Evolutionary conservation across 495 filamentous ascomycete genomes (phyloP), one percentile per base, ranked within the genome.

Genomic region (Bacidia gigantensis): DNA sequence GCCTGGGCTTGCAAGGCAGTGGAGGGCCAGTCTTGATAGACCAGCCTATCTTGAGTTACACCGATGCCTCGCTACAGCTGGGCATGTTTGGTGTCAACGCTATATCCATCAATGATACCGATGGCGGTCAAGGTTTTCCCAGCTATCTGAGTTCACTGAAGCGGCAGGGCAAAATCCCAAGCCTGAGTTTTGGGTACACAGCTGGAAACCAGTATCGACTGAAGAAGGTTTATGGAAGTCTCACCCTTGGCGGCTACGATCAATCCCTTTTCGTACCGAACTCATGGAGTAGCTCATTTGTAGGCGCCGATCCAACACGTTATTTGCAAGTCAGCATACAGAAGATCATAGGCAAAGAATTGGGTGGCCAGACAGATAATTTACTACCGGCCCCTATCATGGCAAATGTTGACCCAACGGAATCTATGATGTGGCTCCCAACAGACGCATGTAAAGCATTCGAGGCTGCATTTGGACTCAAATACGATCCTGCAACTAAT

Each of bases 171-270:
- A 47, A 61, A 11, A 75, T 78, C 14, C 69, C 74, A 12, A 77
- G 73, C 56, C 40, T 73, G 25, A 72, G 70, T 24, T 78, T 68
- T 64, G 73, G 70, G 32, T 80, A 78, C 62, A 80, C 77, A 12
- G 77, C 75, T 17, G 77, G 76, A 18, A 71, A 71, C 14, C 64
- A 66, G 38, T 79, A 80, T 57, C 70, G 70, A 64, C 60, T 73
- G n/a, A 71, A 72, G 45, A 62, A 67, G 41, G 72, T 76, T 3
- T 68, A 72, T 42, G 70, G 67, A n/a, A 73, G 71, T 46, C 61
- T 81, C 12, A 77, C 76, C 3, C 69, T 81, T 32, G 77, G 76
- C 7, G 77, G 77, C 3, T 78, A 78, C 55, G 77, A 81, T 57
- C 52, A 65, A 2, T 70, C 73, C 1, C 64, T 72, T 17, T 77